These are phyloP conservation scores for Yueomyces sp. DNA, from an alignment of 1,139 yeast species.

Conservation along the genomic window DNA sequence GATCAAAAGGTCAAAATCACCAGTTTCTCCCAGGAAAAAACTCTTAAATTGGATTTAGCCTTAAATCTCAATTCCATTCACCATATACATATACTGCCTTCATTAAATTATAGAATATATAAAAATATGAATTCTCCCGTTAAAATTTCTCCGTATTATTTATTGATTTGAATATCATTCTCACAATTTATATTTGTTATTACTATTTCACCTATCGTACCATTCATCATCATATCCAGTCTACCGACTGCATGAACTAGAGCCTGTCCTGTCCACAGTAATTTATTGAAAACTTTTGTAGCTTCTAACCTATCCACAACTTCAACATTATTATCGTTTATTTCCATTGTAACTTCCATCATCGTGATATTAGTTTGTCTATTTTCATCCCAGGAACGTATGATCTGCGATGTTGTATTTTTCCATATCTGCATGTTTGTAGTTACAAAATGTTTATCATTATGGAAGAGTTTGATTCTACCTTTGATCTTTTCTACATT, in stretches of 20 bases:
- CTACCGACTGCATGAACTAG: constrained; percentile 21
- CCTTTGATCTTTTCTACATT: constrained; percentile 24
- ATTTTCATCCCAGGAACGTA: constrained; percentile 6
- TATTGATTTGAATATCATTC: constrained; percentile 10
- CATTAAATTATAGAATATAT: not conserved
- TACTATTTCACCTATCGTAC: constrained; percentile 26
- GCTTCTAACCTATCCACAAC: constrained; percentile 24
- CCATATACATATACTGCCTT: too few species aligned
- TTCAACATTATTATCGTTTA: constrained; percentile 24
- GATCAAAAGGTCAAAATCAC: too few species aligned
- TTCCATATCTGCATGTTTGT: constrained; percentile 28
- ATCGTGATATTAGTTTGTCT: constrained; percentile 8
- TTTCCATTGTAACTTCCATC: constrained; percentile 18
- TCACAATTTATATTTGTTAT: constrained; percentile 15
- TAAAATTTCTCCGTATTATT: constrained; percentile 6
- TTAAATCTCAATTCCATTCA: too few species aligned
- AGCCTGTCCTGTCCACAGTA: constrained; percentile 25
- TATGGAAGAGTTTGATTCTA: constrained; percentile 23
- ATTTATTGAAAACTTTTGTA: constrained; percentile 25
- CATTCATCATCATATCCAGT: constrained; percentile 23
- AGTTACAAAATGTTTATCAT: constrained; percentile 24
- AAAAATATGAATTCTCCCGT: not conserved
- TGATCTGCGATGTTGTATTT: constrained; percentile 21
- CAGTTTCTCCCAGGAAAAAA: too few species aligned
- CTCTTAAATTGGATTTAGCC: too few species aligned